These are phyloP conservation scores for Arthrobotrys sinensis DNA, from an alignment of 2,329 filamentous ascomycete species.

Conservation along the genomic window DNA sequence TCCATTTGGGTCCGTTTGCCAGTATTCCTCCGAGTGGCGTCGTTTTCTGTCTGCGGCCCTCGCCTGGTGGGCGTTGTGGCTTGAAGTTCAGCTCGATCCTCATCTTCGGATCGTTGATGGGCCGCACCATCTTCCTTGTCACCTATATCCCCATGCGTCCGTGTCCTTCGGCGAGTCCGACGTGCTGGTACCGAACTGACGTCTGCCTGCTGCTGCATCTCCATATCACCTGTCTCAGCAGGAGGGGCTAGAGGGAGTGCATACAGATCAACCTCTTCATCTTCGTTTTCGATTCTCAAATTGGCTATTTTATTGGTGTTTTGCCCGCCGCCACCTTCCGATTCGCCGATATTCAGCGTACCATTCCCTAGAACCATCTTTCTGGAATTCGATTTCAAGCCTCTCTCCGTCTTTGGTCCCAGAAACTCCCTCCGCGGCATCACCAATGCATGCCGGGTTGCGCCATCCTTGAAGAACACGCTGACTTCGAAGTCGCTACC, in stretches of 20 bases:
- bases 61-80: slow-evolving; percentile 56
- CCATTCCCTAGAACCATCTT: slow-evolving; percentile 62
- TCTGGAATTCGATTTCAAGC: slow-evolving; percentile 57
- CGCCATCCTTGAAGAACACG: slow-evolving; percentile 90
- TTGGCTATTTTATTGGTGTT: slow-evolving; percentile 61
- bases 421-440: slow-evolving; percentile 86
- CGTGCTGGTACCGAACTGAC: slow-evolving; percentile 45
- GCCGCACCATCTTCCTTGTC: slow-evolving; percentile 23
- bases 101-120: slow-evolving; percentile 38
- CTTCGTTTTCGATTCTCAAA: slow-evolving; percentile 56
- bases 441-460: slow-evolving; percentile 86
- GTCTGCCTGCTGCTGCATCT: slow-evolving; percentile 28
- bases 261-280: slow-evolving; percentile 54
- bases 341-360: slow-evolving; percentile 58
- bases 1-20: slow-evolving; percentile 23
- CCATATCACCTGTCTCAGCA: slow-evolving; percentile 31
- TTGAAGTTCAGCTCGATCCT: slow-evolving; percentile 54
- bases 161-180: slow-evolving; percentile 53
- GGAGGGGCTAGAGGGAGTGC: slow-evolving; percentile 39
- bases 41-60: slow-evolving; percentile 31
- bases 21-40: slow-evolving; percentile 50
- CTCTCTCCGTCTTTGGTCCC: slow-evolving; percentile 70
- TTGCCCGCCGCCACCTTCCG: slow-evolving; percentile 62
- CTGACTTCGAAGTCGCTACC: slow-evolving; percentile 95
- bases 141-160: slow-evolving; percentile 36